Evolutionary conservation across 2,329 filamentous ascomycete genomes (phyloP).

Genomic region (Leptographium lundbergii): DNA sequence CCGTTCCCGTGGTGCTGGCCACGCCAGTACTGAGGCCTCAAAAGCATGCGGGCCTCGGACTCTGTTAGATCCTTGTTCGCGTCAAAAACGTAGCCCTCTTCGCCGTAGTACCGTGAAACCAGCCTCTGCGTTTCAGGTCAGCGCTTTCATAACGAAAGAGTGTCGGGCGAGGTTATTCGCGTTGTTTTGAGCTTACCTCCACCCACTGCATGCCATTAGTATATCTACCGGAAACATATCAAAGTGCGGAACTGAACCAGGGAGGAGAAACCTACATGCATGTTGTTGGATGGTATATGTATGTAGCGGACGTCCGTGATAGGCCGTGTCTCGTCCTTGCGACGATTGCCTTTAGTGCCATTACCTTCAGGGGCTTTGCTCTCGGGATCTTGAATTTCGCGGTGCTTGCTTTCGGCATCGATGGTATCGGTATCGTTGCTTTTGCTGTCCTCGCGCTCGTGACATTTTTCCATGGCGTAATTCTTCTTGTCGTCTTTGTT

Average conservation of each 20-base stretch:
- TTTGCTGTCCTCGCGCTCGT: neutral
- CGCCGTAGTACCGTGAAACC: slow-evolving; percentile 15
- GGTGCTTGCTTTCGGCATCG: too few relatives aligned
- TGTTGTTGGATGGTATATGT: slow-evolving; percentile 14
- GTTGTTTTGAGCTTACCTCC: neutral
- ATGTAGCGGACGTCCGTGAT: slow-evolving; percentile 8
- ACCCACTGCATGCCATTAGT: neutral
- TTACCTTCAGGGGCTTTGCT: too few relatives aligned
- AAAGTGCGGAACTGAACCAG: neutral
- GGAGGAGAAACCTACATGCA: slow-evolving; percentile 8
- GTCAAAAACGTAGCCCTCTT: neutral
- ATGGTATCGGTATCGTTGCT: neutral
- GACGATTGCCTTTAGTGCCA: neutral
- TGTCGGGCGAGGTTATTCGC: neutral
- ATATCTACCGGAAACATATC: neutral
- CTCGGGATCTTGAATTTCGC: too few relatives aligned
- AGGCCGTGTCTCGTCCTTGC: too few relatives aligned
- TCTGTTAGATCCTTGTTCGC: slow-evolving; percentile 7
- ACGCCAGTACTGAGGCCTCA: slow-evolving; percentile 20
- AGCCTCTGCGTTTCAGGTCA: slow-evolving; percentile 6
- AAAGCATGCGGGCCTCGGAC: slow-evolving; percentile 12
- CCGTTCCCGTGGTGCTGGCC: slow-evolving; percentile 20
- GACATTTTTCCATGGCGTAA: neutral
- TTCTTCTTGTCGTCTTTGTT: neutral
- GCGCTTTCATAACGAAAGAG: neutral